Conservation (phyloP, 371 early-diverging fungal genomes). For the Circinella minor region DNA sequence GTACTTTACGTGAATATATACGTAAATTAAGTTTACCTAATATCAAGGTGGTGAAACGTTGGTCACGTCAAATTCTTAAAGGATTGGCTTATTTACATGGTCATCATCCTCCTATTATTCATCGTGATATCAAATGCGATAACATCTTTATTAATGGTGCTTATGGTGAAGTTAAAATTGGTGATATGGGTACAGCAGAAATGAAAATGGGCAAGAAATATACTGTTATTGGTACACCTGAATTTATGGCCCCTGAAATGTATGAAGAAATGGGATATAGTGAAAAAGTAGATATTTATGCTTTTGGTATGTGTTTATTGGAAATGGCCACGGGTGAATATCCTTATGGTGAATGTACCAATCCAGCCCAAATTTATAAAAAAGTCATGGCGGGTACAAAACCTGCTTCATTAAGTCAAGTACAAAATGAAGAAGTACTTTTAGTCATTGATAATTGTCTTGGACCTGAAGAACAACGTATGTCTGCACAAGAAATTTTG, state of each 20-base stretch:
- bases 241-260: conserved; percentile 83
- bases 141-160: conserved; percentile 87
- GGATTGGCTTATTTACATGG: conserved; percentile 81
- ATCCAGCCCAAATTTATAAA: conserved; percentile 78
- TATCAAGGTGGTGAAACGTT: conserved; percentile 68
- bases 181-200: conserved; percentile 82
- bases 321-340: conserved; percentile 83
- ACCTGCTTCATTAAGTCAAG: conserved; percentile 62
- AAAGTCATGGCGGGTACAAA: conserved; percentile 69
- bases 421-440: conserved; percentile 68
- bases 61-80: conserved; percentile 76
- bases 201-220: conserved; percentile 77
- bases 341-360: conserved; percentile 81
- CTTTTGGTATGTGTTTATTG: conserved; percentile 85
- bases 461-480: conserved; percentile 59
- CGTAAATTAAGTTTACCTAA: conserved; percentile 61
- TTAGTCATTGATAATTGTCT: conserved; percentile 72
- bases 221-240: conserved; percentile 82
- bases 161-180: conserved; percentile 83
- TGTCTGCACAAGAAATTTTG: conserved; percentile 56
- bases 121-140: conserved; percentile 75
- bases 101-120: conserved; percentile 79
- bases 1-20: conserved; percentile 68
- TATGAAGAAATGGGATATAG: conserved; percentile 80
- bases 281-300: conserved; percentile 83